These are phyloP conservation scores for Piper betle DNA, from an alignment of 164 flowering plant species.

Conservation along the genomic window DNA sequence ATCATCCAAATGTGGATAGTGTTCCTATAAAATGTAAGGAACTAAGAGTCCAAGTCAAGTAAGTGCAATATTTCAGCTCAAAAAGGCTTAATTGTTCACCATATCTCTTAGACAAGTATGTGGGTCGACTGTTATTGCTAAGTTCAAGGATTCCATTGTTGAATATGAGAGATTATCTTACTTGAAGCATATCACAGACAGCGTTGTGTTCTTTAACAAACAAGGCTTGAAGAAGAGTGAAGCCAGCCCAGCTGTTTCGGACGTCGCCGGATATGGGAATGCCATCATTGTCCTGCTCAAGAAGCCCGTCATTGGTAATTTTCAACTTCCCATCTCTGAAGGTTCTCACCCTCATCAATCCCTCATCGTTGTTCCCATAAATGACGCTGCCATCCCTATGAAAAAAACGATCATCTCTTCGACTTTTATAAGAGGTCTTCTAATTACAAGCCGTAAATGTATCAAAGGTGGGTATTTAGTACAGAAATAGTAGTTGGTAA, in stretches of 20 bases:
- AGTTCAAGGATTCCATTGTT: not conserved
- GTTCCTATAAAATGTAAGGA: not conserved
- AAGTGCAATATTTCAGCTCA: not conserved
- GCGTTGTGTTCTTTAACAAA: conserved; percentile 36
- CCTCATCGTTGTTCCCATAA: conserved; percentile 26
- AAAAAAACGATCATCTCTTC: not conserved
- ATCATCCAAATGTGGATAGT: conserved; percentile 16
- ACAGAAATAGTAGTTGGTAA: not conserved
- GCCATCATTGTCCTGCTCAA: conserved; percentile 22
- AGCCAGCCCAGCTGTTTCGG: conserved; percentile 36
- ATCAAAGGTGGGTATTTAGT: not conserved
- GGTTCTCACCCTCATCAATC: conserved; percentile 19
- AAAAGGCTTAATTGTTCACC: not conserved
- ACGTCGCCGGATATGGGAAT: conserved; percentile 28
- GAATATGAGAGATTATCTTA: conserved; percentile 1
- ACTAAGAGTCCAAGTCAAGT: not conserved
- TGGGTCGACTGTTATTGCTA: no score
- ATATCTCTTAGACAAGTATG: not conserved
- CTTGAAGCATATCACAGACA: conserved; percentile 30
- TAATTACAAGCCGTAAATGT: no score
- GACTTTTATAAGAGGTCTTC: no score
- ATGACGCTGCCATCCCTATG: conserved; percentile 34
- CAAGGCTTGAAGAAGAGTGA: conserved; percentile 29
- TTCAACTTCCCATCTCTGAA: conserved; percentile 32
- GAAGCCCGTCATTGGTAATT: conserved; percentile 25